Base-by-base conservation (phyloP, 768 basidiomycete species). In the Pleurotus tuoliensis region DNA sequence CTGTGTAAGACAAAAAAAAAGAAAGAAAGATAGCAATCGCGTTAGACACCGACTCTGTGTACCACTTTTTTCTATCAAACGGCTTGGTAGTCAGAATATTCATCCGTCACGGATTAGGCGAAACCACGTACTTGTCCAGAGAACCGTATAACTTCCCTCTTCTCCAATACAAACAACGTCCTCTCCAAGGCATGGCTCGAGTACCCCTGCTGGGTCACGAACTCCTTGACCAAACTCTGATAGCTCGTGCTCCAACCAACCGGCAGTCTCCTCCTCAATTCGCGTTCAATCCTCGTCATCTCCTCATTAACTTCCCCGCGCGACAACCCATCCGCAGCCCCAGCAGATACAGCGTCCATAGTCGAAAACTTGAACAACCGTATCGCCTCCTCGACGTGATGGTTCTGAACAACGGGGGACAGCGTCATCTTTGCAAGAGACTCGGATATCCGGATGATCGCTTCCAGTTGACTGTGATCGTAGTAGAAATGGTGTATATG, bases 241-340 rank as follows among this genome's bases (percentile, higher is more conserved):
- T 98, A 98, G 64, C 93, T 95, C 58, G 95, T 98, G 60, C 88
- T 94, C 94, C 95, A 98, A 2, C 96, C 95, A 47, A 97, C 87
- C 1, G 94, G 94, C 60, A 97, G 73, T 47, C 94, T 76, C 61
- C 92, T 76, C 53, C 86, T 76, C 40, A 96, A 74, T 68, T 96
- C 94, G 64, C 87, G 86, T 67, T 96, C 94, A 62, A 99, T 97
- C 61, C 82, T 80, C 27, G 79, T 75, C 80, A 98, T 94, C 73
- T 98, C 96, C 54, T 94, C 94, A 68, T 95, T 94, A 39, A 98
- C 74, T 63, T 94, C 94, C 3, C 89, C 87, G 43, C 95, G 84
- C 12, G 93, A 91, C 57, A 98, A 76, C 0, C 97, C 97, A 63
- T 98, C 97, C 15, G 89, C 87, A 30, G 92, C 88, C 11, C 97